Evolutionary conservation across 805 yeast species (phyloP).

Genomic region (Candida manassasensis): DNA sequence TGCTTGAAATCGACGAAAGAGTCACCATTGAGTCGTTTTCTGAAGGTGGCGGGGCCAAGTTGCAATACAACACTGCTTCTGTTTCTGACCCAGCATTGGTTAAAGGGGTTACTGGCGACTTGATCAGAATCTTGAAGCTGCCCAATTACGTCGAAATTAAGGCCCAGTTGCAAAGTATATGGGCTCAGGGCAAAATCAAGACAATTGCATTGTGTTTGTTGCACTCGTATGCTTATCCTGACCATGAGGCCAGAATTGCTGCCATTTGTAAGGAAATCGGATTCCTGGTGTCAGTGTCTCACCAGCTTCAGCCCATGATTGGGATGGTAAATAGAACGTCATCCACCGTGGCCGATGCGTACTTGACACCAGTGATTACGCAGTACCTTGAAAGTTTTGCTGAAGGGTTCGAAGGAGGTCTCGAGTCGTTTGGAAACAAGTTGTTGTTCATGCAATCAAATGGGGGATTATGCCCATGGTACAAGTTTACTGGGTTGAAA

Average conservation of each 20-base stretch:
- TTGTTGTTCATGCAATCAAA: constrained; percentile 94
- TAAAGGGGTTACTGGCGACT: constrained; percentile 32
- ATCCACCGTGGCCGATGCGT: constrained; percentile 43
- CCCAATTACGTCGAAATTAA: constrained; percentile 26
- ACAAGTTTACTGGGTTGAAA: constrained; percentile 76
- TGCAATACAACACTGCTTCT: constrained; percentile 11
- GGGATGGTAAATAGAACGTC: constrained; percentile 38
- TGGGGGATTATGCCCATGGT: constrained; percentile 88
- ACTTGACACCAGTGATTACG: constrained; percentile 35
- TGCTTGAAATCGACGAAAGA: constrained; percentile 84
- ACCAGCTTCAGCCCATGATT: constrained; percentile 40
- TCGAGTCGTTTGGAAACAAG: constrained; percentile 41
- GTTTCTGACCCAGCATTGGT: constrained; percentile 30
- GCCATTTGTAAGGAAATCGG: constrained; percentile 33
- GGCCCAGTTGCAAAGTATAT: constrained; percentile 21
- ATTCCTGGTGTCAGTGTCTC: constrained; percentile 36
- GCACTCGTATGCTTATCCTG: constrained; percentile 39
- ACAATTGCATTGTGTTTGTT: constrained; percentile 35
- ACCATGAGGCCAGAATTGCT: constrained; percentile 33
- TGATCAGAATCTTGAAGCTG: constrained; percentile 23
- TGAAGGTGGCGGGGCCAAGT: constrained; percentile 57
- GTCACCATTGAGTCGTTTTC: constrained; percentile 72
- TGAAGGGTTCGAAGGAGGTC: constrained; percentile 38
- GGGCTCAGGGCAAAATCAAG: constrained; percentile 18
- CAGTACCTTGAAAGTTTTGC: constrained; percentile 34